phyloP scores from a whole-genome alignment of 2,329 filamentous ascomycete species.

The Colletotrichum sp. region DNA sequence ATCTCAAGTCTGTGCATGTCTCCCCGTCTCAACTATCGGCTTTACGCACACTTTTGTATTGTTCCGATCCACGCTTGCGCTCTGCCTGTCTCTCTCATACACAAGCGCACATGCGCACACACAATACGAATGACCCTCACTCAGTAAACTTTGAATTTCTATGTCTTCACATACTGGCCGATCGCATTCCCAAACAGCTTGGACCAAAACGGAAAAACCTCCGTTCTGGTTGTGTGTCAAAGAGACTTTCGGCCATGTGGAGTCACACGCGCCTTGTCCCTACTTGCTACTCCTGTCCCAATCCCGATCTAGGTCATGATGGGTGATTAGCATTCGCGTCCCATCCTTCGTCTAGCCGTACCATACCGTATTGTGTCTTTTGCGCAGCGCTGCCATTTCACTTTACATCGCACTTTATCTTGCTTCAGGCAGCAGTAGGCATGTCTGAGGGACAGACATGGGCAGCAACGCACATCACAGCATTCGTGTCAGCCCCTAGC shows the following conservation, averaged over 20 bases:
- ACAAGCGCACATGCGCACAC: not conserved
- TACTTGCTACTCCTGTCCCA: not conserved
- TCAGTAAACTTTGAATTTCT: not conserved
- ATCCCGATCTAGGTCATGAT: constrained; percentile 6
- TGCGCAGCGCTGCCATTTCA: not conserved
- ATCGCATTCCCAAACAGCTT: constrained; percentile 15
- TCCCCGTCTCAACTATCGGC: constrained; percentile 10
- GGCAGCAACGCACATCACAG: not conserved
- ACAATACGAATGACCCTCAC: not conserved
- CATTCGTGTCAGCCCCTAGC: not conserved
- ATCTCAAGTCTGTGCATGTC: constrained; percentile 4
- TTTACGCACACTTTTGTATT: not conserved
- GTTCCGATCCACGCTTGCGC: not conserved
- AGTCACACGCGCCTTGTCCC: not conserved
- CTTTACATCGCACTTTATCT: not conserved
- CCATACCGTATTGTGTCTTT: not conserved
- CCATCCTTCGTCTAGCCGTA: not conserved
- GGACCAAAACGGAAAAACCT: constrained; percentile 15
- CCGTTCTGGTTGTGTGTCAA: constrained; percentile 12
- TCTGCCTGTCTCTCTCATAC: not conserved
- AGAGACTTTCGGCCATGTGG: constrained; percentile 22
- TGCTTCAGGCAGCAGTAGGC: not conserved
- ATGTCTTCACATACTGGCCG: not conserved
- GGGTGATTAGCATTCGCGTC: constrained; percentile 10
- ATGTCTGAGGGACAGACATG: not conserved